Evolutionary conservation across 1,284 basidiomycete genomes (phyloP).

Genomic region (Puccinia polysora): DNA sequence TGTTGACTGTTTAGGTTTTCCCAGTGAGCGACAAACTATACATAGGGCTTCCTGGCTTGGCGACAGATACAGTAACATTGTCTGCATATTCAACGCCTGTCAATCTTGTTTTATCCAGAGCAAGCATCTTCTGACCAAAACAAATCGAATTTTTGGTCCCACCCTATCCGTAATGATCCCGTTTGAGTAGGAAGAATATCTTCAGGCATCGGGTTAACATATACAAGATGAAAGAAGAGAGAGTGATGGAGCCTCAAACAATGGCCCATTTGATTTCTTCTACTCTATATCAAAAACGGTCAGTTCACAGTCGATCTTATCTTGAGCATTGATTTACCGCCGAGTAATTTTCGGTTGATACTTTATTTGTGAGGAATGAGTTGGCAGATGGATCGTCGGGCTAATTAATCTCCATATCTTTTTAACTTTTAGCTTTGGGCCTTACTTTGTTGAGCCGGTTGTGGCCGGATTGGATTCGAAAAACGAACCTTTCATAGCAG

Average conservation of each 20-base stretch:
- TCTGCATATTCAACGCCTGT: slow-evolving; percentile 50
- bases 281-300: slow-evolving; percentile 90
- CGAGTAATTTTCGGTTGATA: no score
- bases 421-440: slow-evolving; percentile 65
- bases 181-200: slow-evolving; percentile 59
- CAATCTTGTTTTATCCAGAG: no score
- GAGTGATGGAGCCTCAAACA: slow-evolving; percentile 91
- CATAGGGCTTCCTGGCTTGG: slow-evolving; percentile 86
- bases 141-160: background rate
- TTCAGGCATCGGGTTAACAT: slow-evolving; percentile 95
- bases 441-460: slow-evolving; percentile 96
- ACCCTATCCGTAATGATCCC: background rate
- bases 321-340: no score
- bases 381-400: background rate
- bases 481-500: slow-evolving; percentile 88
- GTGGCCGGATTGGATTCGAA: slow-evolving; percentile 78
- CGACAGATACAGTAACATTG: slow-evolving; percentile 87
- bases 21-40: slow-evolving; percentile 88
- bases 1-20: slow-evolving; percentile 61
- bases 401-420: background rate
- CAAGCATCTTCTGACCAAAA: background rate
- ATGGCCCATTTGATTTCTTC: slow-evolving; percentile 94
- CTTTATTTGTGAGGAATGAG: background rate
- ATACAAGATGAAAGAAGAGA: slow-evolving; percentile 99
- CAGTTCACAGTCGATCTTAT: slow-evolving; percentile 45